phyloP scores from a whole-genome alignment of 2,329 filamentous ascomycete genomes.

The Ramularia collo-cygni region DNA sequence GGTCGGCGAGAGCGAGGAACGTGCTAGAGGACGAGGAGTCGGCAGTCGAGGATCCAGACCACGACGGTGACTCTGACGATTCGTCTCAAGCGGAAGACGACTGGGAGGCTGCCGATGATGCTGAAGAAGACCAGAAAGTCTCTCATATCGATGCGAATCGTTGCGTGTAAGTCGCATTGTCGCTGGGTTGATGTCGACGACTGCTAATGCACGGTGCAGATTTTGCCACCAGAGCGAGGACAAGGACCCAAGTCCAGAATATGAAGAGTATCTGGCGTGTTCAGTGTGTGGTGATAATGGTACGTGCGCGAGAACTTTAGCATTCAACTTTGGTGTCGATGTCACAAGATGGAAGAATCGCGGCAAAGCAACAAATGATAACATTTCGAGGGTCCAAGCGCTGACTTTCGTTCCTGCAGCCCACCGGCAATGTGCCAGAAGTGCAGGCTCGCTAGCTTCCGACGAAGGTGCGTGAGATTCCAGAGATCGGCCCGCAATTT shows the following conservation, averaged over 20 bases:
- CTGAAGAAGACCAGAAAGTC: slow-evolving; percentile 49
- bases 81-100: slow-evolving; percentile 48
- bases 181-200: slow-evolving; percentile 22
- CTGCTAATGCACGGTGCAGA: slow-evolving; percentile 40
- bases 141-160: slow-evolving; percentile 48
- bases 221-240: slow-evolving; percentile 82
- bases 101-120: slow-evolving; percentile 48
- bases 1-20: slow-evolving; percentile 29
- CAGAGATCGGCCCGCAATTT: slow-evolving; percentile 8
- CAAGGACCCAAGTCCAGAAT: slow-evolving; percentile 73
- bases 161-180: slow-evolving; percentile 53
- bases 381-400: slow-evolving; percentile 30
- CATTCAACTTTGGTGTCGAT: slow-evolving; percentile 11
- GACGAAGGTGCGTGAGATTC: slow-evolving; percentile 53
- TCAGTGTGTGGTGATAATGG: slow-evolving; percentile 72
- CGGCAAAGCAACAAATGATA: slow-evolving; percentile 22
- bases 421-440: slow-evolving; percentile 81
- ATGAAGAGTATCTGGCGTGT: slow-evolving; percentile 72
- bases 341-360: slow-evolving; percentile 20
- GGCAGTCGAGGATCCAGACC: slow-evolving; percentile 34
- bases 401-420: slow-evolving; percentile 55
- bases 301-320: slow-evolving; percentile 44
- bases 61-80: slow-evolving; percentile 30
- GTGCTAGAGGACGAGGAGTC: slow-evolving; percentile 31
- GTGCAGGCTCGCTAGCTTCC: slow-evolving; percentile 55